Evolutionary conservation across 208 protist genomes (phyloP).

Genomic region (Jaenimonas drosophilae): DNA sequence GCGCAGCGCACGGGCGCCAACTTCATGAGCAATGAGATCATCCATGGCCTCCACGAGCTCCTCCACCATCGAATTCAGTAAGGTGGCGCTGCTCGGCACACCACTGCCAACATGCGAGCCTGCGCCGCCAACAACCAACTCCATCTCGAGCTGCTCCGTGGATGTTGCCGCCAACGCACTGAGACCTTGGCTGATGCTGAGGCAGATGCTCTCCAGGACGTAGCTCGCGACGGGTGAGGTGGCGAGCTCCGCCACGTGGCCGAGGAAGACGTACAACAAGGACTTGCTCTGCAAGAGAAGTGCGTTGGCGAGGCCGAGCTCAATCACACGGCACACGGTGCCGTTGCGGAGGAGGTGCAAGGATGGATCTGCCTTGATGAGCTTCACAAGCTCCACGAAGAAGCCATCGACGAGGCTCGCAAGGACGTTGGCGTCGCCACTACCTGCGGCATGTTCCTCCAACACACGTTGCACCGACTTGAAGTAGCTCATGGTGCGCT

Average conservation of each 20-base stretch:
- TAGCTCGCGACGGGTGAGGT: slow-evolving; percentile 81
- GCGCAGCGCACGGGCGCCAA: slow-evolving; percentile 58
- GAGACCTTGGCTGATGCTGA: slow-evolving; percentile 53
- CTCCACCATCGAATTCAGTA: slow-evolving; percentile 48
- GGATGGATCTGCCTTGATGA: slow-evolving; percentile 55
- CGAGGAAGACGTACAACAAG: slow-evolving; percentile 74
- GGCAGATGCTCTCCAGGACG: slow-evolving; percentile 65
- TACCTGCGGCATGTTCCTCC: slow-evolving; percentile 38
- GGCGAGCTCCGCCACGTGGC: slow-evolving; percentile 51
- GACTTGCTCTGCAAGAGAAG: slow-evolving; percentile 80
- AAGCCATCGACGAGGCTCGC: slow-evolving; percentile 78
- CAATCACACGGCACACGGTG: slow-evolving; percentile 75
- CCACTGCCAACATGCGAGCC: slow-evolving; percentile 49
- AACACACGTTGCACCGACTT: slow-evolving; percentile 62
- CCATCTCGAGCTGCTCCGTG: slow-evolving; percentile 10
- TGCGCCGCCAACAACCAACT: slow-evolving; percentile 16
- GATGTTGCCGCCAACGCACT: slow-evolving; percentile 20
- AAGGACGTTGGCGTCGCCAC: slow-evolving; percentile 37
- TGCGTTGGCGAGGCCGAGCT: slow-evolving; percentile 58
- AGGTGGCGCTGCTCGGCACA: slow-evolving; percentile 66
- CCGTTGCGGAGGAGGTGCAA: slow-evolving; percentile 75
- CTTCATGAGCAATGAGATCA: slow-evolving; percentile 63
- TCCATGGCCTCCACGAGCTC: slow-evolving; percentile 60
- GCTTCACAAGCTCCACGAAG: slow-evolving; percentile 81
- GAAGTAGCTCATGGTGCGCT: slow-evolving; percentile 82